Conservation (phyloP, 1,139 yeast genomes). For the Debaryomycetaceae sp. region DNA sequence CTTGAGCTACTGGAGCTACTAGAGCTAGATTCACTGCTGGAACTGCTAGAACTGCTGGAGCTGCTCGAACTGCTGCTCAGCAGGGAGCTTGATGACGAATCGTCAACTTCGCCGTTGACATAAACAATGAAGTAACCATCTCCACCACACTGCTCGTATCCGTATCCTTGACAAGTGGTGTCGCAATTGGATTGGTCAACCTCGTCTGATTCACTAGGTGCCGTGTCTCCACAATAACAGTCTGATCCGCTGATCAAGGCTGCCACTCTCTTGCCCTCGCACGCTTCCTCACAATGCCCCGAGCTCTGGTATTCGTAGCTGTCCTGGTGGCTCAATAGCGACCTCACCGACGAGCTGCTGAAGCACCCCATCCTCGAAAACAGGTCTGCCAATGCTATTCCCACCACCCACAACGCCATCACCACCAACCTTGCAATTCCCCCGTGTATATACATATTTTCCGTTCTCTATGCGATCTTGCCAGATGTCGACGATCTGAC, state of each 20-base stretch:
- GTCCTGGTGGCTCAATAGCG: conserved; percentile 22
- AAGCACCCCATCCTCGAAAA: conserved; percentile 37
- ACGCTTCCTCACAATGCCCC: conserved; percentile 45
- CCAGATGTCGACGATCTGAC: background rate
- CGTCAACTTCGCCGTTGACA: conserved; percentile 22
- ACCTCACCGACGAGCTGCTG: conserved; percentile 19
- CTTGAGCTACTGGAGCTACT: background rate
- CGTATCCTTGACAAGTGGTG: conserved; percentile 54
- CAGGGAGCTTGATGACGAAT: conserved; percentile 2
- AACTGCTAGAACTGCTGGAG: conserved; percentile 3
- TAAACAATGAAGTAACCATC: conserved; percentile 46
- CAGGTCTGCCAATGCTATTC: conserved; percentile 4
- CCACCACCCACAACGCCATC: background rate
- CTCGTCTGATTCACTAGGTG: conserved; percentile 30
- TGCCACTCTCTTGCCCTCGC: conserved; percentile 45
- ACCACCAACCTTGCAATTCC: background rate
- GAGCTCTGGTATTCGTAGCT: conserved; percentile 48
- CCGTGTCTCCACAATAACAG: conserved; percentile 60
- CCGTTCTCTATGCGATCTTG: background rate
- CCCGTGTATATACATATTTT: background rate
- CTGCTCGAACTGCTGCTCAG: background rate
- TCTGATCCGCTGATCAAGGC: conserved; percentile 52
- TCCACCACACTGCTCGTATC: conserved; percentile 64
- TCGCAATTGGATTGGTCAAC: conserved; percentile 42
- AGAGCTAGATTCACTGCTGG: background rate